Conservation (phyloP, 2,329 filamentous ascomycete genomes). For the Falciphora oryzae region DNA sequence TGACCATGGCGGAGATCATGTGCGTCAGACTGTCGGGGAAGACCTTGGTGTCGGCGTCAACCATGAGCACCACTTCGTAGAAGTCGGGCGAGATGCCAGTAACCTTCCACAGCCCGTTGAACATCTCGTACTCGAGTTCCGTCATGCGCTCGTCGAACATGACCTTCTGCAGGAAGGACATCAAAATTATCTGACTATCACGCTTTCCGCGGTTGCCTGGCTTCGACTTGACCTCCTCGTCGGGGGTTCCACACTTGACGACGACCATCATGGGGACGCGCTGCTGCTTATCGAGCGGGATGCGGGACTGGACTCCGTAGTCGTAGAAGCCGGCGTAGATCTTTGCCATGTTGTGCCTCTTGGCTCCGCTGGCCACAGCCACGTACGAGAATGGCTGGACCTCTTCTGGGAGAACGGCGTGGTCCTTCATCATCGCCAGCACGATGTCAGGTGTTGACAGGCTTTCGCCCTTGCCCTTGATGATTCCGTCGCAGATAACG, state of each 20-base stretch:
- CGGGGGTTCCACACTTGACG: constrained; percentile 91
- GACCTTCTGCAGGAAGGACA: constrained; percentile 99
- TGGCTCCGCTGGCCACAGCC: constrained; percentile 89
- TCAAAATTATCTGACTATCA: constrained; percentile 97
- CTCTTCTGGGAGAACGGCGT: constrained; percentile 70
- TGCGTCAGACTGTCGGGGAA: constrained; percentile 98
- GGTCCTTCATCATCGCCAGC: constrained; percentile 91
- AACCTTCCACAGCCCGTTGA: constrained; percentile 98
- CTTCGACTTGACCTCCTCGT: constrained; percentile 74
- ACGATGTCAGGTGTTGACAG: constrained; percentile 86
- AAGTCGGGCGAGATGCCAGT: constrained; percentile 98
- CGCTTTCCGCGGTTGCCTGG: constrained; percentile 97
- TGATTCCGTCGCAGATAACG: constrained; percentile 93
- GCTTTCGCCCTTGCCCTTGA: constrained; percentile 88
- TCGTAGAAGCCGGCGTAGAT: constrained; percentile 98
- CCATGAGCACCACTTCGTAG: constrained; percentile 97
- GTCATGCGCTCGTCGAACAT: constrained; percentile 99
- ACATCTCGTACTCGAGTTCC: constrained; percentile 98
- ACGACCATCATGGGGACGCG: constrained; percentile 96
- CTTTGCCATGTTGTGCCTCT: constrained; percentile 99
- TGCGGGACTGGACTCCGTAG: constrained; percentile 74
- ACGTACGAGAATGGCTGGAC: constrained; percentile 93
- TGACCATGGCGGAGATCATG: constrained; percentile 99
- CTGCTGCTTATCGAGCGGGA: constrained; percentile 84
- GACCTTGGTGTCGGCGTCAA: constrained; percentile 97